Base-by-base conservation (phyloP, 306 rosid genomes). In the Lablab purpureus region DNA sequence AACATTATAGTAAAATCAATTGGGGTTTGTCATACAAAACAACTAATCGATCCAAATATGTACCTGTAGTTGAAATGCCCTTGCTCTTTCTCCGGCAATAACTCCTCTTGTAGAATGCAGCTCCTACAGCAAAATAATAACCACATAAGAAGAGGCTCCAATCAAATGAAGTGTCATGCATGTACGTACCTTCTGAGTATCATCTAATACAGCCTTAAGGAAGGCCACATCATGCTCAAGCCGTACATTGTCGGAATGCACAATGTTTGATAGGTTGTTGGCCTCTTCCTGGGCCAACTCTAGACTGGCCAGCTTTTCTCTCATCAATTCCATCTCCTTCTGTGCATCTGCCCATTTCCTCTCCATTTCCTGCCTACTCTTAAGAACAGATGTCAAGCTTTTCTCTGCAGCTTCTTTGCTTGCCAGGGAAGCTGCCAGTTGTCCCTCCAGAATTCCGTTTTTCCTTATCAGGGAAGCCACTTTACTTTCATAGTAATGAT, bases 31-130 rank as follows among this genome's bases (percentile, higher is more conserved):
- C 68, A 58, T 40, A 17, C 10, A 74, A 30, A 76, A 64, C 58
- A 10, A 43, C 49, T 43, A 43, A 11, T 43, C 49, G 13, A 43
- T 43, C 49, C 50, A 70, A 72, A 74, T 0, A 69, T 58, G 50
- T 85, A 94, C 97, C 97, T 94, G 98, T 66, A 94, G 87, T 80
- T 94, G 98, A 85, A 94, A 94, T 7, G 98, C 97, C 85, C 98
- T 83, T 9, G 89, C 88, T 76, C 97, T 89, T 81, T 92, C 97
- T 74, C 98, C 97, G 11, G 91, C 86, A 76, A 94, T 92, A 71
- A 94, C 91, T 71, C 97, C 97, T 86, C 97, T 91, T 18, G 98
- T 94, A 46, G 98, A 92, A 73, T 94, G 98, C 88, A 94, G 83
- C 85, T 94, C 98, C 98, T 92, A 64, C 79, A 78, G 59, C 30